A percentile compares a stretch with the other conserved stretches of the same genome.
phyloP scores from a whole-genome alignment of 2,329 filamentous ascomycete genomes.

The Fusarium secorum region DNA sequence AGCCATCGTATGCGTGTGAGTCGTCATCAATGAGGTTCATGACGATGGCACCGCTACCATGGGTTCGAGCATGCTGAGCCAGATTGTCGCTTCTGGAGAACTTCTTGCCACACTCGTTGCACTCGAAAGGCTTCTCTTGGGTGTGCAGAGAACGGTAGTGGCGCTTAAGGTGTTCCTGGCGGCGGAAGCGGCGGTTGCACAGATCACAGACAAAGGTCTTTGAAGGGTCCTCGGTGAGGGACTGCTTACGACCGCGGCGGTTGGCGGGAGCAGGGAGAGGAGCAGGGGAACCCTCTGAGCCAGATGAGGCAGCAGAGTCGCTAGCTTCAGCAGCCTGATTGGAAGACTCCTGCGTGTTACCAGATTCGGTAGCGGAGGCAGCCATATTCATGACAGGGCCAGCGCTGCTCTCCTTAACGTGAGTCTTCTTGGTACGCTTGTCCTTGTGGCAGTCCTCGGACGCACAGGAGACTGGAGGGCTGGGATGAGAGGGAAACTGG shows the following conservation, averaged over 20 bases:
- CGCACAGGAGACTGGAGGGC: conserved; percentile 52
- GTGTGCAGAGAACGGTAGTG: conserved; percentile 99
- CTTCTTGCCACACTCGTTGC: conserved; percentile 97
- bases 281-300: conserved; percentile 55
- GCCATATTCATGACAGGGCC: conserved; percentile 54
- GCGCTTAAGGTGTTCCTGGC: conserved; percentile 97
- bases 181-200: conserved; percentile 95
- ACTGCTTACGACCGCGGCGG: conserved; percentile 97
- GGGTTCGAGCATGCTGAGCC: conserved; percentile 92
- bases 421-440: conserved; percentile 65
- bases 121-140: conserved; percentile 98
- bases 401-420: conserved; percentile 54
- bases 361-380: conserved; percentile 47
- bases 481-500: conserved; percentile 68
- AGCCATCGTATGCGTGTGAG: conserved; percentile 51
- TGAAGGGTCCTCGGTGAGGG: conserved; percentile 93
- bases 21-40: conserved; percentile 87
- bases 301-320: conserved; percentile 52
- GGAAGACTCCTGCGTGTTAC: conserved; percentile 48
- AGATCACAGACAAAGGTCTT: conserved; percentile 98
- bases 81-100: conserved; percentile 98
- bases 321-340: conserved; percentile 49
- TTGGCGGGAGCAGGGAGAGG: conserved; percentile 69
- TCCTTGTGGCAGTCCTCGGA: conserved; percentile 61
- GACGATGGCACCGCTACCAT: conserved; percentile 87